Conservation (phyloP, 345 rosid species). For the Eutrema yunnanense region DNA sequence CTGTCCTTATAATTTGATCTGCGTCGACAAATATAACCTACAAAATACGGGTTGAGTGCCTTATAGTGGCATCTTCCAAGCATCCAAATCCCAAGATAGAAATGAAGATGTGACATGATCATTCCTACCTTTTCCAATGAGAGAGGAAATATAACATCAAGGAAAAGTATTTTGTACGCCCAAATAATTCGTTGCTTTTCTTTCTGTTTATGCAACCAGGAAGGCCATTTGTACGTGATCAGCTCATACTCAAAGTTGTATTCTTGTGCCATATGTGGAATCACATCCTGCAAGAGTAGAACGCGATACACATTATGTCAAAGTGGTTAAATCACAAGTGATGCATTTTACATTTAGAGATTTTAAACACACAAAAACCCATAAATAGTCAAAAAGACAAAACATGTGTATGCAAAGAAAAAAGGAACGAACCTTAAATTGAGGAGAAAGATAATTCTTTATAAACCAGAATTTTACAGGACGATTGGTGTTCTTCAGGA, state of each 20-base stretch:
- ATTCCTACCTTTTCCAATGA: conserved; percentile 80
- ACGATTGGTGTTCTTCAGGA: conserved; percentile 81
- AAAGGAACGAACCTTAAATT: conserved; percentile 66
- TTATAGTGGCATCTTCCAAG: neutral
- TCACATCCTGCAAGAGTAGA: conserved; percentile 66
- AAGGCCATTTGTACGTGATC: conserved; percentile 96
- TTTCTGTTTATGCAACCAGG: conserved; percentile 98
- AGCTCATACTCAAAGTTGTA: conserved; percentile 92
- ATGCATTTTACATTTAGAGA: neutral
- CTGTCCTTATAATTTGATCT: conserved; percentile 90
- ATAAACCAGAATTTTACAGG: conserved; percentile 99
- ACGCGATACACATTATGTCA: neutral
- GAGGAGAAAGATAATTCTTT: conserved; percentile 98
- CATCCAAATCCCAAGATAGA: neutral
- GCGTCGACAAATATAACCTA: conserved; percentile 99
- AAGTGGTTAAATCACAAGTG: neutral
- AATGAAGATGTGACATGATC: conserved; percentile 8
- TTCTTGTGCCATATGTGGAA: conserved; percentile 91
- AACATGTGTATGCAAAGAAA: neutral
- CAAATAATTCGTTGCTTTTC: conserved; percentile 97
- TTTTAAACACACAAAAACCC: too few relatives aligned
- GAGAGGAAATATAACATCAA: conserved; percentile 95
- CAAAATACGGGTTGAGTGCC: conserved; percentile 12
- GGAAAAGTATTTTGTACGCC: conserved; percentile 98
- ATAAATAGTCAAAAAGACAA: neutral